These are phyloP conservation scores for Penicillium sp. DNA, from an alignment of 2,329 filamentous ascomycete species.

Conservation along the genomic window DNA sequence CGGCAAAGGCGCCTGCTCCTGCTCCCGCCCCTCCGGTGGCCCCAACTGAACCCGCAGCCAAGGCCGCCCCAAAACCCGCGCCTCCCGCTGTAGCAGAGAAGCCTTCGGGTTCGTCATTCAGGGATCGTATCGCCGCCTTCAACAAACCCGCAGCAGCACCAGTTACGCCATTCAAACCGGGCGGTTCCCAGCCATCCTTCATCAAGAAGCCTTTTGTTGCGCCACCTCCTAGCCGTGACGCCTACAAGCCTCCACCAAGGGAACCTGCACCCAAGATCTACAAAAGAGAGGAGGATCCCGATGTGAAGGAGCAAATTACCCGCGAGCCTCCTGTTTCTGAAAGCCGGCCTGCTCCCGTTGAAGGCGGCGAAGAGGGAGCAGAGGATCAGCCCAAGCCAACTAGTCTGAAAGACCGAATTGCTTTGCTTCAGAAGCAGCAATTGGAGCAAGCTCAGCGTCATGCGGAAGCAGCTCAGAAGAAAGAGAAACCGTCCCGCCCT, in stretches of 20 bases:
- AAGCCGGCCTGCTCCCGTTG: slow-evolving; percentile 30
- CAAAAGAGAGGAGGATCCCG: slow-evolving; percentile 79
- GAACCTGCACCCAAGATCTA: slow-evolving; percentile 76
- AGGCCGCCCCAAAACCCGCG: slow-evolving; percentile 55
- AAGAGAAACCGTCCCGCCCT: slow-evolving; percentile 81
- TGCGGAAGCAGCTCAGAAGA: slow-evolving; percentile 72
- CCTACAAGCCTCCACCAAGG: slow-evolving; percentile 74
- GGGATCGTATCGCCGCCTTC: slow-evolving; percentile 93
- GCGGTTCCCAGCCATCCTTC: slow-evolving; percentile 63
- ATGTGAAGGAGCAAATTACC: slow-evolving; percentile 32
- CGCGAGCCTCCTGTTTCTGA: slow-evolving; percentile 35
- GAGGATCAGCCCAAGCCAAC: slow-evolving; percentile 88
- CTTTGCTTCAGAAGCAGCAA: slow-evolving; percentile 89
- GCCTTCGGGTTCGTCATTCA: slow-evolving; percentile 74
- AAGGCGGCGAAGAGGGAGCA: slow-evolving; percentile 51
- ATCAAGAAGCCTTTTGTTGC: slow-evolving; percentile 97
- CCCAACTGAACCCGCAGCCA: slow-evolving; percentile 35
- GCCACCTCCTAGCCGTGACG: slow-evolving; percentile 86
- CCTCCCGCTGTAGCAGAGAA: slow-evolving; percentile 68
- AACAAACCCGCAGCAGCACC: slow-evolving; percentile 86
- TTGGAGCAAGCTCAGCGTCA: slow-evolving; percentile 81
- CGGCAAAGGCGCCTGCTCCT: slow-evolving; percentile 22
- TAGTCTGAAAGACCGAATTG: slow-evolving; percentile 92
- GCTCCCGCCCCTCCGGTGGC: slow-evolving; percentile 25
- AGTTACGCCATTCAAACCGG: slow-evolving; percentile 83